phyloP scores from a whole-genome alignment of 2,329 filamentous ascomycete species.

The Fusarium verticillioides region DNA sequence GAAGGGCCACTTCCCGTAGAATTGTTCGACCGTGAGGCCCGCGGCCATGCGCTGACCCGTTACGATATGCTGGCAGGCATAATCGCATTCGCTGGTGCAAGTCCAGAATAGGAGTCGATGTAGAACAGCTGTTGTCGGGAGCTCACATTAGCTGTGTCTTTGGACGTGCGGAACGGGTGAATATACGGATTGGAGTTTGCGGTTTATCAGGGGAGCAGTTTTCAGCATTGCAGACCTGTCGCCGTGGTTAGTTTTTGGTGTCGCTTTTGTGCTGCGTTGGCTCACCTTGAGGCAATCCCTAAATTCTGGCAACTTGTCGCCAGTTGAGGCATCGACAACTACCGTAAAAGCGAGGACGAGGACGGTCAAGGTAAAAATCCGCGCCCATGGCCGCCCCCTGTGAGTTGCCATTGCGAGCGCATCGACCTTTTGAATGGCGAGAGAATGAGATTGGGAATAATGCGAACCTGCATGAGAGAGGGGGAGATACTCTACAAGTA shows the following conservation, averaged over 20 bases:
- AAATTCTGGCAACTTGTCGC: constrained; percentile 90
- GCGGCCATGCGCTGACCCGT: constrained; percentile 76
- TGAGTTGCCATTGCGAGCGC: constrained; percentile 48
- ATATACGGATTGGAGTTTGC: constrained; percentile 76
- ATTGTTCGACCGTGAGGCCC: constrained; percentile 81
- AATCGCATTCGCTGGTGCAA: constrained; percentile 95
- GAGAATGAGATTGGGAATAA: neutral
- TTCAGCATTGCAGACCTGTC: constrained; percentile 79
- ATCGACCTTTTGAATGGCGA: constrained; percentile 42
- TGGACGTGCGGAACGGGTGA: constrained; percentile 17
- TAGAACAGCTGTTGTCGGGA: constrained; percentile 71
- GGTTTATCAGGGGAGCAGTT: constrained; percentile 77
- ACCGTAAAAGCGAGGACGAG: constrained; percentile 54
- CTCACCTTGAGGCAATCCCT: constrained; percentile 82
- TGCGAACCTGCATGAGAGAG: constrained; percentile 21
- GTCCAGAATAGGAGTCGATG: constrained; percentile 91
- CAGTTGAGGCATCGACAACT: constrained; percentile 75
- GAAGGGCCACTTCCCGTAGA: constrained; percentile 99
- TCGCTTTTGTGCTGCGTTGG: neutral
- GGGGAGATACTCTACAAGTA: neutral
- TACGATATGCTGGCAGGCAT: constrained; percentile 94
- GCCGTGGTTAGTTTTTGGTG: constrained; percentile 22
- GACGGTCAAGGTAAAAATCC: constrained; percentile 50
- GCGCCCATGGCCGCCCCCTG: constrained; percentile 49
- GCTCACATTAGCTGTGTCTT: constrained; percentile 32